Percentiles rank a stretch among this genome's conserved stretches.
Conservation (phyloP, 2,329 filamentous ascomycete genomes). For the Curvularia eragrostidis region DNA sequence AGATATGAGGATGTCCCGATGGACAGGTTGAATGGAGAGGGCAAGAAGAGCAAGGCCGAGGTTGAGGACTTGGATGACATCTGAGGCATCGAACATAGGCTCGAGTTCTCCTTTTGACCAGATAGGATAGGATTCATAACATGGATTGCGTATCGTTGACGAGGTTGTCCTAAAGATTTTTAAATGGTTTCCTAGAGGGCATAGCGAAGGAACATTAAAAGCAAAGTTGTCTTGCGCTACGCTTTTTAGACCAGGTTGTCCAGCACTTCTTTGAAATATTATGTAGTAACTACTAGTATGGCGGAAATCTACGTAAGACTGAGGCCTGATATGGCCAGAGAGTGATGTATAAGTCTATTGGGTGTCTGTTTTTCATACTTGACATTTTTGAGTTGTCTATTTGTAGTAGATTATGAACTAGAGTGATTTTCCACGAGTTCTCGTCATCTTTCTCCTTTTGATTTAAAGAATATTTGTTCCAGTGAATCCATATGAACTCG, state of each 20-base stretch:
- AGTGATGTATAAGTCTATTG: background rate
- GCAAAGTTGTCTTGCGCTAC: background rate
- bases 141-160: constrained; percentile 5
- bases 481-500: background rate
- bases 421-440: background rate
- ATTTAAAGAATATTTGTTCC: background rate
- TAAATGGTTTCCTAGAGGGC: constrained; percentile 11
- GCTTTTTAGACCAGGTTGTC: background rate
- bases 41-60: constrained; percentile 49
- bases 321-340: background rate
- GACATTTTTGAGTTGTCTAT: background rate
- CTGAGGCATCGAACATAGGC: constrained; percentile 22
- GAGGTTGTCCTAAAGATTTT: background rate
- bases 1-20: constrained; percentile 40
- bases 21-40: constrained; percentile 52
- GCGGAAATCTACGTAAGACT: background rate
- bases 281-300: background rate
- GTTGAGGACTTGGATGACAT: constrained; percentile 48
- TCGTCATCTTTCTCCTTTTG: background rate
- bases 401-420: background rate
- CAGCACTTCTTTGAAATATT: background rate
- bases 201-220: background rate
- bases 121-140: background rate
- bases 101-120: background rate
- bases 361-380: background rate